Evolutionary conservation across 2,329 filamentous ascomycete genomes (phyloP), one percentile per base, ranked within the genome.

Genomic region (Eutypella sp.): DNA sequence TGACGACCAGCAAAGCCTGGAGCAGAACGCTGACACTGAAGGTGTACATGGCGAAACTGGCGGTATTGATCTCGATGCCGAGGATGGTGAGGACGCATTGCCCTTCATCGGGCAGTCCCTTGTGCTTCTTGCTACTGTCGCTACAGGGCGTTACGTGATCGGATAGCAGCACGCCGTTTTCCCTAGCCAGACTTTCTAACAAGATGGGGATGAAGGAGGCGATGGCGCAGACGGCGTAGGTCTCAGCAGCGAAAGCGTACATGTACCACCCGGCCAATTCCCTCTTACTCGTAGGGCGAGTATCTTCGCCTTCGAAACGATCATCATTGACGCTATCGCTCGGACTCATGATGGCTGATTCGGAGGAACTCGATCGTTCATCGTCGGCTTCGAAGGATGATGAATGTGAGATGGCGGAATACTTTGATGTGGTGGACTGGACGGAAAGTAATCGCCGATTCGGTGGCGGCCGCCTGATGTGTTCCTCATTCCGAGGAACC

Each of bases 1-100:
- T 95, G 52, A 99, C 89, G 37, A 99, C 95, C 24, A 97, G 71
- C 23, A 97, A 68, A 1, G 91, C 87, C 65, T 99, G 93, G 10
- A 96, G 67, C 18, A 96, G 67, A 2, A 99, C 93, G 63, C 89
- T 95, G 59, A 95, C 74, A 47, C 90, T 95, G 67, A 99, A 99
- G 2, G 90, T 96, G 69, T 97, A 97, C 89, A 97, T 95, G 63
- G 90, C 92, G 66, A 97, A 96, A 66, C 88, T 95, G 29, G 92
- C 91, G 1, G 92, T 96, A 67, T 97, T 97, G 69, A 99, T 85
- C 59, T 95, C 85, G 48, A 87, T 66, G 5, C 92, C 92, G 20
- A 95, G 71, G 5, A 97, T 73, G 52, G 85, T 81, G 48, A 97
- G 82, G 48, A 97, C 74, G 62, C 93, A 99, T 63, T 95, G 89